Evolutionary conservation across 2,329 filamentous ascomycete species (phyloP).

Genomic region (Dothideomycetidae sp.): DNA sequence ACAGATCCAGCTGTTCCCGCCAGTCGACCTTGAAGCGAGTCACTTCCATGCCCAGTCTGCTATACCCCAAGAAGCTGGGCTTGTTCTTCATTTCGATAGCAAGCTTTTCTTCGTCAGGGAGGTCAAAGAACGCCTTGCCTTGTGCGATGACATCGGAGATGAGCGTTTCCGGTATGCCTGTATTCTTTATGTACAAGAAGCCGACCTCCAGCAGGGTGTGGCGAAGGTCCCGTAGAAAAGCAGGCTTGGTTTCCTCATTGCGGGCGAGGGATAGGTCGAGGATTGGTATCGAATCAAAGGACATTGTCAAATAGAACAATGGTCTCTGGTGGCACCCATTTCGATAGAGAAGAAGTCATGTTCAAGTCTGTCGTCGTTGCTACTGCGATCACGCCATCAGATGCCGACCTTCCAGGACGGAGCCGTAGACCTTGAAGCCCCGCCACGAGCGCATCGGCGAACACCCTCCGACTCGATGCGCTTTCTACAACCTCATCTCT

Average conservation of each 20-base stretch:
- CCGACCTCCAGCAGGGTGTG: constrained; percentile 73
- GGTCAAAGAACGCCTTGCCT: constrained; percentile 61
- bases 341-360: no score
- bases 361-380: no score
- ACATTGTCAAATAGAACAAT: no score
- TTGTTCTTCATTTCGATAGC: constrained; percentile 38
- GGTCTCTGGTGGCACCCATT: no score
- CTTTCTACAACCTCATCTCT: no score
- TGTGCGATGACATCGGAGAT: constrained; percentile 51
- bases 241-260: constrained; percentile 51
- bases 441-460: no score
- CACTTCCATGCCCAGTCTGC: constrained; percentile 41
- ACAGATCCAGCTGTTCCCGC: constrained; percentile 76
- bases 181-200: constrained; percentile 73
- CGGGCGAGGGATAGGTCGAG: constrained; percentile 58
- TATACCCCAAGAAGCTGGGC: constrained; percentile 34
- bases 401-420: no score
- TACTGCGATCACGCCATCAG: no score
- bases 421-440: no score
- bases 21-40: constrained; percentile 66
- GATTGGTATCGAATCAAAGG: constrained; percentile 61
- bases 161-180: constrained; percentile 53
- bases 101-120: constrained; percentile 63
- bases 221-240: constrained; percentile 56
- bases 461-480: no score